Conservation (phyloP, 1,139 yeast species). For the Zygosaccharomyces sapae region DNA sequence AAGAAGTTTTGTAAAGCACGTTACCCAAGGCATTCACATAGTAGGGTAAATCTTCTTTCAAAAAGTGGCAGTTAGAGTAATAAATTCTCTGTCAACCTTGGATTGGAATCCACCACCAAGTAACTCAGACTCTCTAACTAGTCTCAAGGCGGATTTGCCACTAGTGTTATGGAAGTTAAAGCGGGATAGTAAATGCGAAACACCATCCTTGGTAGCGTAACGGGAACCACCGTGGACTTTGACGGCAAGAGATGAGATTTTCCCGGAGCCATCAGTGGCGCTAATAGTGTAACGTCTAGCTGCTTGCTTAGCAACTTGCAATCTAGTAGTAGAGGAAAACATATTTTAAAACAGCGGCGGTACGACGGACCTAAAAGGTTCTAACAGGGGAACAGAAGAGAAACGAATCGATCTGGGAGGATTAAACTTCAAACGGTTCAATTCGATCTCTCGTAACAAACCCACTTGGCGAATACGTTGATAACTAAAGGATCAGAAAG, state of each 20-base stretch:
- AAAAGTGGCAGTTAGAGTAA: slow-evolving; percentile 76
- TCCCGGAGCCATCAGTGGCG: slow-evolving; percentile 45
- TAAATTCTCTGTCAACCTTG: slow-evolving; percentile 74
- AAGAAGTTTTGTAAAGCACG: slow-evolving; percentile 66
- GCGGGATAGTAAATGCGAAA: slow-evolving; percentile 80
- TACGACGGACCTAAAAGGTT: not conserved
- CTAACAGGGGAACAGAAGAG: not conserved
- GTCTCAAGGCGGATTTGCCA: slow-evolving; percentile 82
- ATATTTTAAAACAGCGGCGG: slow-evolving; percentile 10
- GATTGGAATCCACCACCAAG: slow-evolving; percentile 80
- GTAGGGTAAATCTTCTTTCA: slow-evolving; percentile 86
- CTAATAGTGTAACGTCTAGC: slow-evolving; percentile 40
- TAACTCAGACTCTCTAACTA: slow-evolving; percentile 91
- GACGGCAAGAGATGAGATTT: slow-evolving; percentile 71
- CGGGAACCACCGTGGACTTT: slow-evolving; percentile 87
- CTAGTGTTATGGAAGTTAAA: slow-evolving; percentile 82
- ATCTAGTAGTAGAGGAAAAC: slow-evolving; percentile 21
- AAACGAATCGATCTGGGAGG: not conserved
- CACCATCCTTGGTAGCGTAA: slow-evolving; percentile 69
- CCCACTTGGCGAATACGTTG: not conserved
- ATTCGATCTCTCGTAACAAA: slow-evolving; percentile 1
- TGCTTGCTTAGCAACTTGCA: slow-evolving; percentile 24
- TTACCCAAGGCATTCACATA: slow-evolving; percentile 84
- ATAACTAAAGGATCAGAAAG: no score
- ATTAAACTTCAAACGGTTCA: not conserved